These are phyloP conservation scores for Turnera subulata DNA, from an alignment of 345 rosid genomes.

Conservation along the genomic window DNA sequence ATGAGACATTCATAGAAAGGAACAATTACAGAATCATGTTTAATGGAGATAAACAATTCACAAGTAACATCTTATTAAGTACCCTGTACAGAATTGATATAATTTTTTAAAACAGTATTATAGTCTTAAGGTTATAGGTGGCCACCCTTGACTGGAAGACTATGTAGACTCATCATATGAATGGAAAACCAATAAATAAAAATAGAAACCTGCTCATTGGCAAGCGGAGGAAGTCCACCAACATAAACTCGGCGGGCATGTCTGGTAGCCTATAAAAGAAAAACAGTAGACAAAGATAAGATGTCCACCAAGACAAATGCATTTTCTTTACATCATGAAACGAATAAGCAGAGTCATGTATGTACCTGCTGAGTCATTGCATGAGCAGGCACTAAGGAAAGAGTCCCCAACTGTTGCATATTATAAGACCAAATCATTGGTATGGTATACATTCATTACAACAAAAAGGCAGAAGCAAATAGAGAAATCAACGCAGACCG, in stretches of 20 bases:
- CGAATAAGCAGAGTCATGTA: not conserved
- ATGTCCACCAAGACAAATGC: not conserved
- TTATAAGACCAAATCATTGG: not conserved
- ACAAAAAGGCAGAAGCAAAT: too few species aligned
- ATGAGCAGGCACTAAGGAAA: conserved; percentile 41
- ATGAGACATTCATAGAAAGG: too few species aligned
- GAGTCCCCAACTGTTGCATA: conserved; percentile 28
- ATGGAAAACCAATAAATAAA: not conserved
- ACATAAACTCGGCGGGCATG: conserved; percentile 24
- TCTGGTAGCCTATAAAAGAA: conserved; percentile 13
- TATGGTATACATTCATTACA: too few species aligned
- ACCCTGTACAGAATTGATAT: too few species aligned
- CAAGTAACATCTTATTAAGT: too few species aligned
- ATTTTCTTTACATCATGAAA: not conserved
- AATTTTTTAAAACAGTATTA: too few species aligned
- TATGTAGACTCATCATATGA: not conserved
- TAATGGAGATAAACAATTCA: too few species aligned
- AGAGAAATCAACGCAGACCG: too few species aligned
- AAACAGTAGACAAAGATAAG: not conserved
- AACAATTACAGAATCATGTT: too few species aligned
- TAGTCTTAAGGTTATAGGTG: too few species aligned
- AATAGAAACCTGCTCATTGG: conserved; percentile 19
- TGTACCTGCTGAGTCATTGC: conserved; percentile 52
- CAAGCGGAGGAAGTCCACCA: conserved; percentile 19
- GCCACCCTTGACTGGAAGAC: too few species aligned